Percentiles rank a stretch among this genome's conserved stretches.
These are phyloP conservation scores for Cytidiella melzeri DNA, from an alignment of 768 basidiomycete genomes.

Conservation along the genomic window DNA sequence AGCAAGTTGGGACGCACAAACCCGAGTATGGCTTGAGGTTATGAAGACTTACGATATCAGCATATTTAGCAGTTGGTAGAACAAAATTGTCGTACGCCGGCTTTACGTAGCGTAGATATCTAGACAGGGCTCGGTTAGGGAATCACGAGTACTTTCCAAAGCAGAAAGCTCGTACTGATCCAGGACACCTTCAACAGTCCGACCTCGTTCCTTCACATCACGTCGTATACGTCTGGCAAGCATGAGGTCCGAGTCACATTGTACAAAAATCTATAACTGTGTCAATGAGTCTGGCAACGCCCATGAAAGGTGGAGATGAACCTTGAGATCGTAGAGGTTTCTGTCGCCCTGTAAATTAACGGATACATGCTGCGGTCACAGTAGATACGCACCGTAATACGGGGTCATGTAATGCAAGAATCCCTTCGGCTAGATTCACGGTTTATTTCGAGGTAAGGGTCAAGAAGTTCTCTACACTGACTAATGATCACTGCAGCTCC, in stretches of 20 bases:
- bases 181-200: conserved; percentile 80
- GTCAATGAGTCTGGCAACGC: background rate
- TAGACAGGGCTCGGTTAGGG: conserved; percentile 22
- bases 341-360: no score
- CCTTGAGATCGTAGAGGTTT: conserved; percentile 88
- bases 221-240: conserved; percentile 86
- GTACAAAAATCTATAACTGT: conserved; percentile 65
- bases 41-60: conserved; percentile 66
- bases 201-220: conserved; percentile 82
- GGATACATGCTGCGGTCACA: no score
- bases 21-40: background rate
- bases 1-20: background rate
- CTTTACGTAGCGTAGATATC: conserved; percentile 93
- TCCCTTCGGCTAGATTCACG: conserved; percentile 84
- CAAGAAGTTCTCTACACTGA: conserved; percentile 24
- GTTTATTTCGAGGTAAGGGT: no score
- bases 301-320: conserved; percentile 19
- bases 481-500: conserved; percentile 90
- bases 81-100: conserved; percentile 94
- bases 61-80: conserved; percentile 75
- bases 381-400: conserved; percentile 45
- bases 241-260: conserved; percentile 96
- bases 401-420: conserved; percentile 83
- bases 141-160: conserved; percentile 3
- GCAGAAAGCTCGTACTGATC: conserved; percentile 58